Percentiles rank a stretch among this genome's conserved stretches.
phyloP scores from a whole-genome alignment of 306 rosid genomes.

The Glycyrrhiza uralensis region DNA sequence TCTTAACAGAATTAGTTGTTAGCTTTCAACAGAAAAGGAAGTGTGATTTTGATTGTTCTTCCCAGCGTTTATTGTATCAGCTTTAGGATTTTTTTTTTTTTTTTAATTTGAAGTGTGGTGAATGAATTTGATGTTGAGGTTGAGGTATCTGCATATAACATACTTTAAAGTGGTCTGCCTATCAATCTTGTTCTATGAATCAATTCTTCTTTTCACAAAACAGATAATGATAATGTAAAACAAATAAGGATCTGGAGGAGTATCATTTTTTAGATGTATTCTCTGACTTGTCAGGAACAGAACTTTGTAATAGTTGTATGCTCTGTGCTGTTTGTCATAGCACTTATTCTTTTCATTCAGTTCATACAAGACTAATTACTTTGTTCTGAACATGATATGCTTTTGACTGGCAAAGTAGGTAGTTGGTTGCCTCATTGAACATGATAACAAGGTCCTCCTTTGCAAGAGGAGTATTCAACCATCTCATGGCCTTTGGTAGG shows the following conservation, averaged over 20 bases:
- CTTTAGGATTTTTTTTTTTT: conserved; percentile 4
- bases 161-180: background rate
- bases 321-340: background rate
- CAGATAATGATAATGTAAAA: background rate
- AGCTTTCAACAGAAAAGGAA: no score
- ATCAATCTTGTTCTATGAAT: background rate
- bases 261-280: conserved; percentile 6
- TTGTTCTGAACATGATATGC: conserved; percentile 24
- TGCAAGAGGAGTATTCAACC: conserved; percentile 98
- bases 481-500: conserved; percentile 93
- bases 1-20: no score
- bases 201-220: background rate
- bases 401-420: conserved; percentile 56
- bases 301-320: conserved; percentile 4
- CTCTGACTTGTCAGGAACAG: background rate
- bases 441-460: conserved; percentile 80
- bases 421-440: conserved; percentile 89
- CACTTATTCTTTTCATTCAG: background rate
- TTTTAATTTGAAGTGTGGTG: background rate
- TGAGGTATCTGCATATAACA: background rate
- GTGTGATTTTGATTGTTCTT: background rate
- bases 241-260: background rate
- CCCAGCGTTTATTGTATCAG: background rate
- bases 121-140: conserved; percentile 4
- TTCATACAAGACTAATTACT: conserved; percentile 20